Evolutionary conservation across 495 filamentous ascomycete genomes (phyloP).

Genomic region (Xylaria curta): DNA sequence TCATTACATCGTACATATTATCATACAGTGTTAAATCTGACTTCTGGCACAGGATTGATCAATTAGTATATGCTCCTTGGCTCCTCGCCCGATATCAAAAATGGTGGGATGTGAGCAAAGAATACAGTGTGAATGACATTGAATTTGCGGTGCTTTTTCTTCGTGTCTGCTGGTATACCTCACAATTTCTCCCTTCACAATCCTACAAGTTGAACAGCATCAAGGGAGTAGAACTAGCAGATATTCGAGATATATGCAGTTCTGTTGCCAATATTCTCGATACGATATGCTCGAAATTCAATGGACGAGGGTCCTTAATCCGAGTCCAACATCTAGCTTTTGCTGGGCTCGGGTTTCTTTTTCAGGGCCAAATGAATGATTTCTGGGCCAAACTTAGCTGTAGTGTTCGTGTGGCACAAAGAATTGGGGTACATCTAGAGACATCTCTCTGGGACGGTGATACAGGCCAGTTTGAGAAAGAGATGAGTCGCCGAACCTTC

Average conservation of each 20-base stretch:
- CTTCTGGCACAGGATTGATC: conserved; percentile 22
- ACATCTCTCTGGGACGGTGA: not conserved
- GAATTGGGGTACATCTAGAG: conserved; percentile 31
- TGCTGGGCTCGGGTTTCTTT: conserved; percentile 13
- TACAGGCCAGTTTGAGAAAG: conserved; percentile 31
- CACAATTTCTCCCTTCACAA: conserved; percentile 39
- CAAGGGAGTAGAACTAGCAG: conserved; percentile 30
- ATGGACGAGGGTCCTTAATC: conserved; percentile 27
- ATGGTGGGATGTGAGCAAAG: conserved; percentile 23
- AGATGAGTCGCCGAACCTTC: conserved; percentile 34
- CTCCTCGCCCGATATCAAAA: conserved; percentile 27
- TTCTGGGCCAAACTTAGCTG: conserved; percentile 22
- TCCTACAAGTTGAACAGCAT: conserved; percentile 33
- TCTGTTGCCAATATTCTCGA: conserved; percentile 9
- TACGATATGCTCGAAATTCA: conserved; percentile 5
- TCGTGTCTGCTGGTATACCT: conserved; percentile 36
- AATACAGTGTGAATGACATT: conserved; percentile 25
- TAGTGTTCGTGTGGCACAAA: conserved; percentile 33
- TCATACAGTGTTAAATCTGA: not conserved
- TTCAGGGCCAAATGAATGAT: conserved; percentile 21
- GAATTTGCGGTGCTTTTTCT: conserved; percentile 41
- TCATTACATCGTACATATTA: not conserved
- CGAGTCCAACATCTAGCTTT: conserved; percentile 31
- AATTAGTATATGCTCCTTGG: conserved; percentile 23
- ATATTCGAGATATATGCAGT: conserved; percentile 22